These are phyloP conservation scores for Trifolium dubium DNA, from an alignment of 306 rosid species.

Conservation along the genomic window DNA sequence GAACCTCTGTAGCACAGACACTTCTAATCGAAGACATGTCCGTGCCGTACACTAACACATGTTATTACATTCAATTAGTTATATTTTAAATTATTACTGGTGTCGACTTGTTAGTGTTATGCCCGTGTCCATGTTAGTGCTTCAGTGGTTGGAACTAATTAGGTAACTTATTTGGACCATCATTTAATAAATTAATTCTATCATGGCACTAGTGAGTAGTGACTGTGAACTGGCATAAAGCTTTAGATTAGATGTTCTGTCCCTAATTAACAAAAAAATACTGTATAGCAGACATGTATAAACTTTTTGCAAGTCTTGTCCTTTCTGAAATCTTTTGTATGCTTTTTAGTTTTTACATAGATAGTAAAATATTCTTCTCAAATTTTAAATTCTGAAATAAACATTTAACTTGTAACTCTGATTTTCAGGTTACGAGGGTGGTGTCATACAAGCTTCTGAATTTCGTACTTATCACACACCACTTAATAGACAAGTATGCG, in stretches of 20 bases:
- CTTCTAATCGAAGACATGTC: too few species aligned
- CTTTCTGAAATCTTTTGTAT: slow-evolving; percentile 20
- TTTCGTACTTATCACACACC: slow-evolving; percentile 99
- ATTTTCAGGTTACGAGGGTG: slow-evolving; percentile 74
- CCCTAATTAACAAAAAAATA: background rate
- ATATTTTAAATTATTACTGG: too few species aligned
- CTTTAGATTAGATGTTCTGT: slow-evolving; percentile 7
- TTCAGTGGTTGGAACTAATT: background rate
- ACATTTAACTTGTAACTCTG: slow-evolving; percentile 37
- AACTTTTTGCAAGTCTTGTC: background rate
- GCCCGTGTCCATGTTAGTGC: too few species aligned
- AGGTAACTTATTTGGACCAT: slow-evolving; percentile 5
- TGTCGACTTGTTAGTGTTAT: too few species aligned
- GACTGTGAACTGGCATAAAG: slow-evolving; percentile 12
- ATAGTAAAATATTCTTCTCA: background rate
- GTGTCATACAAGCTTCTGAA: slow-evolving; percentile 86
- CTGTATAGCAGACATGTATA: slow-evolving; percentile 3
- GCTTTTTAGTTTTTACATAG: slow-evolving; percentile 4
- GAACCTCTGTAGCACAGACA: background rate
- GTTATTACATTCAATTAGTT: too few species aligned
- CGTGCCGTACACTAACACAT: too few species aligned
- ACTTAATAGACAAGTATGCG: slow-evolving; percentile 77
- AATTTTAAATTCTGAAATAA: slow-evolving; percentile 32
- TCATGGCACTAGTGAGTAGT: background rate
- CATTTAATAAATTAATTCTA: slow-evolving; percentile 15